Evolutionary conservation across 768 basidiomycete genomes (phyloP), one percentile per base, ranked within the genome.

Genomic region (Neoboletus magnificus): DNA sequence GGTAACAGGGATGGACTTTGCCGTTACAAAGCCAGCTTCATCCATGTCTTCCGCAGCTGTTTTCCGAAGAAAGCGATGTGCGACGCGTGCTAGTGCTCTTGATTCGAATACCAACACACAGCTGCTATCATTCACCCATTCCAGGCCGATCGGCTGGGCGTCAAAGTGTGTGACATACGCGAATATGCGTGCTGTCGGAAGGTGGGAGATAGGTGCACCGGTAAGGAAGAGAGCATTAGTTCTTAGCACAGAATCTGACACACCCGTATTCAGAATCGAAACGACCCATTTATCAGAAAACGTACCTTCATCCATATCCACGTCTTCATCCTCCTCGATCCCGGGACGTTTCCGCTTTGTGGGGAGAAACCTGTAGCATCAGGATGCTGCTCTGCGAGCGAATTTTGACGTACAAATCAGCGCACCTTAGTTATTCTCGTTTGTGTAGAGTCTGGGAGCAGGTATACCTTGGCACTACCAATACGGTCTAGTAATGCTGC

Each of bases 111-210:
- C 86, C 48, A 93, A 75, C 4, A 93, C 79, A 62, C 89, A 92
- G 25, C 87, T 91, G 23, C 76, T 85, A 72, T 93, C 91, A 68
- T 91, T 84, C 20, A 93, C 79, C 91, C 91, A 93, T 73, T 93
- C 91, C 9, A 93, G 74, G 9, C 80, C 91, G 58, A 90, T 78
- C 0, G 91, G 91, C 20, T 80, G 76, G 1, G 84, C 78, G 45
- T 88, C 86, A 63, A 89, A 91, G 61, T 92, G 86, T 2, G 84
- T 87, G 32, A 85, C 85, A 62, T 93, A 93, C 0, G 86, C 90
- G 65, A 93, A 93, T 50, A 93, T 78, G 37, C 87, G 81, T 3
- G 82, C 76, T 4, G 91, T 93, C 23, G 89, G 83, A 10, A 93
- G 79, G 62, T 85, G 81, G 5, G 85, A 77, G 54, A 93, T 89